phyloP scores from a whole-genome alignment of 1,284 basidiomycete genomes.

The Xerocomus nothofagi region DNA sequence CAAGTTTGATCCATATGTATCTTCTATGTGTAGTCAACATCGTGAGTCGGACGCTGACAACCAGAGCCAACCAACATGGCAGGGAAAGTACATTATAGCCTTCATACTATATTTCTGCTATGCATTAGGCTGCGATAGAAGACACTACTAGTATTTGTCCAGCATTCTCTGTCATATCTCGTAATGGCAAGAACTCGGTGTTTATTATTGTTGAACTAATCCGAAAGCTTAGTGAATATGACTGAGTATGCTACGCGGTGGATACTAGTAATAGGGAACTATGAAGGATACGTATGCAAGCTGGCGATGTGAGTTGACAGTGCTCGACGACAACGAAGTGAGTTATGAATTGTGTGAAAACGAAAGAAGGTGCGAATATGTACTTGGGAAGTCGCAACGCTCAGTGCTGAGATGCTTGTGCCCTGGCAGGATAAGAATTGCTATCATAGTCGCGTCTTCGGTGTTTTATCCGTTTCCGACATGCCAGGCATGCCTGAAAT shows the following conservation, averaged over 20 bases:
- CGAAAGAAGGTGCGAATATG: slow-evolving; percentile 18
- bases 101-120: not conserved
- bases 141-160: not conserved
- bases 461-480: slow-evolving; percentile 9
- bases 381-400: slow-evolving; percentile 21
- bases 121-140: slow-evolving; percentile 8
- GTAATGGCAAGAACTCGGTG: slow-evolving; percentile 10
- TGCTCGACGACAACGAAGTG: slow-evolving; percentile 16
- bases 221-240: slow-evolving; percentile 7
- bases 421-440: not conserved
- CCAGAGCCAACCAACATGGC: slow-evolving; percentile 43
- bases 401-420: slow-evolving; percentile 4
- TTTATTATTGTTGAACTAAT: slow-evolving; percentile 22
- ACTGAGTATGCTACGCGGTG: slow-evolving; percentile 18
- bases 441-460: slow-evolving; percentile 8
- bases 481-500: slow-evolving; percentile 19
- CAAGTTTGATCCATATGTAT: not conserved
- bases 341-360: slow-evolving; percentile 12
- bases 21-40: slow-evolving; percentile 59
- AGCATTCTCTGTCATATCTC: not conserved
- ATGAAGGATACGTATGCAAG: slow-evolving; percentile 23
- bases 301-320: slow-evolving; percentile 6
- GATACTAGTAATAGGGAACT: slow-evolving; percentile 21
- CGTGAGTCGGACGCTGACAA: slow-evolving; percentile 65
- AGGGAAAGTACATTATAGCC: slow-evolving; percentile 23